Percentiles rank a stretch among this genome's conserved stretches.
These are phyloP conservation scores for Coemansia sp. DNA, from an alignment of 192 early-diverging fungal genomes.

Conservation along the genomic window DNA sequence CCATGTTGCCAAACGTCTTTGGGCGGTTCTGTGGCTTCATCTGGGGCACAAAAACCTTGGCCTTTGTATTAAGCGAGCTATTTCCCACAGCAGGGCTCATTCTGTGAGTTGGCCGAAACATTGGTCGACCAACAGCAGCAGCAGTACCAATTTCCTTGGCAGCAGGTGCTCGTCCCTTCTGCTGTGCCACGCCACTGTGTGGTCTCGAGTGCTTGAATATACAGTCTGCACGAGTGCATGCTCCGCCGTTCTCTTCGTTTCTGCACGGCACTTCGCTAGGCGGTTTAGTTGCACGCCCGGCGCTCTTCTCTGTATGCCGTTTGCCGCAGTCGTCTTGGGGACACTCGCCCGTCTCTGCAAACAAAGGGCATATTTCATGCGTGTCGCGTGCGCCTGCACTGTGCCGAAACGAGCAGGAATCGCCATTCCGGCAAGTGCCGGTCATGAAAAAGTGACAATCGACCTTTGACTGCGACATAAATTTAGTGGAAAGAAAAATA, in stretches of 20 bases:
- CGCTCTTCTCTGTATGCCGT: conserved; percentile 19
- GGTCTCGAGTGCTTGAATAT: conserved; percentile 31
- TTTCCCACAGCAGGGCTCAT: background rate
- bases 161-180: too few species aligned
- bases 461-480: conserved; percentile 25
- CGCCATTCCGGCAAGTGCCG: conserved; percentile 40
- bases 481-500: conserved; percentile 6
- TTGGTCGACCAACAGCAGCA: background rate
- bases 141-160: too few species aligned
- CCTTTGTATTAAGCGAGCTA: conserved; percentile 17
- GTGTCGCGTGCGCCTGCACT: conserved; percentile 28
- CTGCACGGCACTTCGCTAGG: conserved; percentile 38
- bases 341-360: conserved; percentile 34
- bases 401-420: conserved; percentile 38
- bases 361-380: conserved; percentile 26
- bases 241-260: conserved; percentile 43
- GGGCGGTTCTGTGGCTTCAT: background rate
- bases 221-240: conserved; percentile 35
- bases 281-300: conserved; percentile 18
- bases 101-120: background rate
- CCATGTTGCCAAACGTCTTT: conserved; percentile 28
- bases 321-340: conserved; percentile 38
- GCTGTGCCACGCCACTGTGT: background rate
- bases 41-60: conserved; percentile 43
- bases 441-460: conserved; percentile 50